A percentile compares a stretch with the other conserved stretches of the same genome.
These are phyloP conservation scores for Myxozyma sirexii DNA, from an alignment of 805 yeast genomes.

Conservation along the genomic window DNA sequence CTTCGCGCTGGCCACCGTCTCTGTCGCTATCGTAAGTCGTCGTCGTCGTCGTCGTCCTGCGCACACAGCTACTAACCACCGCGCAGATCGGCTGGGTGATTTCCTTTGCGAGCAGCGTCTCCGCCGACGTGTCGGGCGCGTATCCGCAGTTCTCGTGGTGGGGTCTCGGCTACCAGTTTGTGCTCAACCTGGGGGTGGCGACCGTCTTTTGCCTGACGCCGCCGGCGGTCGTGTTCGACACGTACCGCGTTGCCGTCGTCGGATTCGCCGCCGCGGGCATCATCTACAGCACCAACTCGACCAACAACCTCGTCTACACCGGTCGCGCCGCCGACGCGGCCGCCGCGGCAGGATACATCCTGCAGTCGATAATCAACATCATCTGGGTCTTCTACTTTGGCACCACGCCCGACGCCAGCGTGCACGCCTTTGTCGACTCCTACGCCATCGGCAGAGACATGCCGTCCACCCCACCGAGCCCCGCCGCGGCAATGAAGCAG, in stretches of 20 bases:
- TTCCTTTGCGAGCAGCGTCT: conserved; percentile 83
- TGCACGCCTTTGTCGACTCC: conserved; percentile 82
- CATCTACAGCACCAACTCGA: conserved; percentile 80
- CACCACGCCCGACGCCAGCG: conserved; percentile 84
- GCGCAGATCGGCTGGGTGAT: conserved; percentile 74
- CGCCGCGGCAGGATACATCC: conserved; percentile 89
- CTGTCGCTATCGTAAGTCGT: conserved; percentile 58
- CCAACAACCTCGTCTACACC: conserved; percentile 76
- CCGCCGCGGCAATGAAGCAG: neutral
- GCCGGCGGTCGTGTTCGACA: conserved; percentile 62
- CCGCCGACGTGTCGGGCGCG: conserved; percentile 48
- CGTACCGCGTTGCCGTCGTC: conserved; percentile 59
- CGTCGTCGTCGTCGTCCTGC: no score
- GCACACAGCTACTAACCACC: no score
- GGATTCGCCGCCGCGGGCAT: conserved; percentile 70
- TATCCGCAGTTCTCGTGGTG: conserved; percentile 95
- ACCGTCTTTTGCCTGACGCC: conserved; percentile 48
- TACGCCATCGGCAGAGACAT: conserved; percentile 44
- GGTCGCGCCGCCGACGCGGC: conserved; percentile 69
- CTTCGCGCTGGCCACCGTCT: conserved; percentile 79
- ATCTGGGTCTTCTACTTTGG: conserved; percentile 90
- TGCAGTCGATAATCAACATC: conserved; percentile 73
- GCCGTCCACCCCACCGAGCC: neutral
- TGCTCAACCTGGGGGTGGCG: conserved; percentile 57
- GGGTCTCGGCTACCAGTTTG: conserved; percentile 82